Conservation (phyloP, 306 rosid genomes). For the Carpinus fangiana region DNA sequence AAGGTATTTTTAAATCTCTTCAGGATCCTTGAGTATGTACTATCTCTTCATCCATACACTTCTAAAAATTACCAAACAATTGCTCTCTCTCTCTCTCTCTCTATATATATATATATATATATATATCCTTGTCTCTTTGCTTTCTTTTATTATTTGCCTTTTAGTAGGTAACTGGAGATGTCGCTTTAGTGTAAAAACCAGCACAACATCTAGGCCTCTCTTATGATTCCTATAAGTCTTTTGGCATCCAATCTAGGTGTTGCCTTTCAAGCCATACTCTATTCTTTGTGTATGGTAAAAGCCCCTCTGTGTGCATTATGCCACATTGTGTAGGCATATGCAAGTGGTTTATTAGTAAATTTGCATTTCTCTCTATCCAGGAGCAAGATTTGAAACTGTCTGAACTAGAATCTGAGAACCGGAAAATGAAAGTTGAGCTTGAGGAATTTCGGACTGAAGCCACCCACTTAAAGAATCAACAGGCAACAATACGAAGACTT, state of each 20-base stretch:
- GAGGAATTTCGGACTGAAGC: slow-evolving; percentile 99
- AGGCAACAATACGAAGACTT: slow-evolving; percentile 95
- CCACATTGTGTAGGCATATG: slow-evolving; percentile 6
- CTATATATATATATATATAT: not conserved
- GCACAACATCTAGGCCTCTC: slow-evolving; percentile 14
- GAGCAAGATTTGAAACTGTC: slow-evolving; percentile 88
- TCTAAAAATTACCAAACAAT: not conserved
- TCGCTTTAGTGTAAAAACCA: slow-evolving; percentile 2
- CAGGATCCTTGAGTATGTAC: not conserved
- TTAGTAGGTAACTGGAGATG: not conserved
- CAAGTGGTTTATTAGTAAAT: not conserved
- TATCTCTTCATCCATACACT: not conserved
- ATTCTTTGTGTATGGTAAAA: not conserved
- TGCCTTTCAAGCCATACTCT: not conserved
- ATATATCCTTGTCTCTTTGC: not conserved
- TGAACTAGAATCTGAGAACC: slow-evolving; percentile 88
- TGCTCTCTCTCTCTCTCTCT: not conserved
- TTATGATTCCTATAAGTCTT: not conserved
- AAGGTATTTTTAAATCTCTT: not conserved
- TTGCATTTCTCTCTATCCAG: slow-evolving; percentile 43
- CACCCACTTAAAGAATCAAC: slow-evolving; percentile 95
- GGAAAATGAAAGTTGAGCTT: slow-evolving; percentile 98
- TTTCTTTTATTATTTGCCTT: not conserved
- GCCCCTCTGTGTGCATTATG: slow-evolving; percentile 15
- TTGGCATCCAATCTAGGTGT: slow-evolving; percentile 2